Percentiles rank a stretch among this genome's conserved stretches.
Evolutionary conservation across 2,329 filamentous ascomycete genomes (phyloP).

Genomic region (Colletotrichum sp.): DNA sequence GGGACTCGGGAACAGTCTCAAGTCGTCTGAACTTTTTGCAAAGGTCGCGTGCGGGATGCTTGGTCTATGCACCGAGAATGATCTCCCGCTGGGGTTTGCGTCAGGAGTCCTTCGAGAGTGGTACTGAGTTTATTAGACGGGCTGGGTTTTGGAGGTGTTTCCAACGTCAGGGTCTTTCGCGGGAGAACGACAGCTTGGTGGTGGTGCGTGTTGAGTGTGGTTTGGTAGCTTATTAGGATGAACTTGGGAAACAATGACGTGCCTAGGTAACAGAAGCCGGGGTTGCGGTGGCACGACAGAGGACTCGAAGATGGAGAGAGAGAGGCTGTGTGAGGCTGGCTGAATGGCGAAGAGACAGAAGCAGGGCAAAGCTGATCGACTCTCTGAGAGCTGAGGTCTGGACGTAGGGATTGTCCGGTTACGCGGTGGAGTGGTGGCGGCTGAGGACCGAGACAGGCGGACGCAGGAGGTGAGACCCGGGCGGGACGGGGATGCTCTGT

Average conservation of each 20-base stretch:
- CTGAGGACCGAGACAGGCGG: slow-evolving; percentile 14
- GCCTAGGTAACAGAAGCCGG: background rate
- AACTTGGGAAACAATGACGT: background rate
- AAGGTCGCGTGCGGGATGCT: background rate
- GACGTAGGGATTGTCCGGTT: background rate
- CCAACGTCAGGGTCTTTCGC: background rate
- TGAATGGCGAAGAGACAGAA: background rate
- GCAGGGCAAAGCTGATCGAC: background rate
- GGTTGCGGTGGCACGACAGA: background rate
- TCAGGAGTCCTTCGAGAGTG: slow-evolving; percentile 6
- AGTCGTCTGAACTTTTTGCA: slow-evolving; percentile 13
- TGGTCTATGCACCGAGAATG: background rate
- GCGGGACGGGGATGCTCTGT: background rate
- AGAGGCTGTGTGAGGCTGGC: background rate
- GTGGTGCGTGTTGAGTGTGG: background rate
- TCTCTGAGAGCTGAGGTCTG: background rate
- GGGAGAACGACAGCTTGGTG: background rate
- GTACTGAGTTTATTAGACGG: slow-evolving; percentile 6
- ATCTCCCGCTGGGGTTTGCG: slow-evolving; percentile 19
- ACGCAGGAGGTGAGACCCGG: background rate
- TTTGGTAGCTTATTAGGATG: background rate
- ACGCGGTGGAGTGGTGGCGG: slow-evolving; percentile 6
- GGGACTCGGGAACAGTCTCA: slow-evolving; percentile 18
- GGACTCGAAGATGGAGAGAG: background rate
- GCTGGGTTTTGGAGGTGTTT: background rate